phyloP scores from a whole-genome alignment of 257 asterid species.

The Eucommia ulmoides region DNA sequence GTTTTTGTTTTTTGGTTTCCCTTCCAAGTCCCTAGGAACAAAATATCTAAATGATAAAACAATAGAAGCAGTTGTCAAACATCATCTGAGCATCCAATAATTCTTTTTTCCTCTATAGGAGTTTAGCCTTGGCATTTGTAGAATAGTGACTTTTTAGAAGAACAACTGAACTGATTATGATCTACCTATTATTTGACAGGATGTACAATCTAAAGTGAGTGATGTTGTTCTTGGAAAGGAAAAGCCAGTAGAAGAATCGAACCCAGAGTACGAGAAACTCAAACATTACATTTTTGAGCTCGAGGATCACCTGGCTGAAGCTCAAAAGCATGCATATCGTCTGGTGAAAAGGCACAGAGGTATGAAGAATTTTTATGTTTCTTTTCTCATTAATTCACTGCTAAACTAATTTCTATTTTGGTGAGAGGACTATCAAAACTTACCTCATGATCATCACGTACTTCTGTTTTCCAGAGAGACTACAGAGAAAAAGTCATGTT shows the following conservation, averaged over 20 bases:
- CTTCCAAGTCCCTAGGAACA: too few species aligned
- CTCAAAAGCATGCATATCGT: conserved; percentile 94
- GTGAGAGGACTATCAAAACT: neutral
- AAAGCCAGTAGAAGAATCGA: conserved; percentile 93
- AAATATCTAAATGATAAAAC: too few species aligned
- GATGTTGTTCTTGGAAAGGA: conserved; percentile 98
- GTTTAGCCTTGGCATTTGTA: neutral
- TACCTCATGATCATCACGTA: neutral
- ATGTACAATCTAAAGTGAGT: conserved; percentile 86
- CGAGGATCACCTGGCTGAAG: conserved; percentile 92
- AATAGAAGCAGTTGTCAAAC: neutral
- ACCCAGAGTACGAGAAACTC: conserved; percentile 78
- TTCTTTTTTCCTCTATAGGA: neutral
- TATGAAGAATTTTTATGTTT: conserved; percentile 6
- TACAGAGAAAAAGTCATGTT: too few species aligned
- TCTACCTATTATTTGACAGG: conserved; percentile 35
- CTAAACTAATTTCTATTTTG: neutral
- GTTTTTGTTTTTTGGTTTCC: too few species aligned
- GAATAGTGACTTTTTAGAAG: conserved; percentile 1
- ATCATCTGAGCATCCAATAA: neutral
- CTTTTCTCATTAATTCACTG: too few species aligned
- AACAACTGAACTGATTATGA: neutral
- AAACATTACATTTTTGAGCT: conserved; percentile 83
- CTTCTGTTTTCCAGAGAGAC: too few species aligned
- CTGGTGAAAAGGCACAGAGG: conserved; percentile 98